These are phyloP conservation scores for Eucalyptus coolabah DNA, from an alignment of 345 rosid species.

Conservation along the genomic window DNA sequence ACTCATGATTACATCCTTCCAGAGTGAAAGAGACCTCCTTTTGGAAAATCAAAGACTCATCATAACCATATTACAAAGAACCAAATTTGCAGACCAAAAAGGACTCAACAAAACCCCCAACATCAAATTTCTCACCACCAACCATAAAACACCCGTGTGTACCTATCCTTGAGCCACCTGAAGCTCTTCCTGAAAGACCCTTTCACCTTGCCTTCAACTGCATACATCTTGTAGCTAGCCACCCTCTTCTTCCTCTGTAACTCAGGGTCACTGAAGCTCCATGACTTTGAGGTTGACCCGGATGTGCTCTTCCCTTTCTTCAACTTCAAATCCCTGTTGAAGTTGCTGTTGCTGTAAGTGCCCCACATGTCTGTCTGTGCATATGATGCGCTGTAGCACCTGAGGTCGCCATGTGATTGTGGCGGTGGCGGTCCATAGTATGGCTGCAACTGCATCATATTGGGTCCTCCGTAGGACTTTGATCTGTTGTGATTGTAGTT, in stretches of 20 bases:
- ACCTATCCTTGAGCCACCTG: conserved; percentile 84
- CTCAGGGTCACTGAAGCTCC: conserved; percentile 71
- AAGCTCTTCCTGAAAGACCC: conserved; percentile 81
- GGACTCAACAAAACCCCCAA: neutral
- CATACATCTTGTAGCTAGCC: conserved; percentile 82
- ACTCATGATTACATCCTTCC: neutral
- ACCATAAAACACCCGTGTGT: conserved; percentile 60
- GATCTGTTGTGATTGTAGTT: conserved; percentile 18
- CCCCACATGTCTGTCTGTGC: conserved; percentile 37
- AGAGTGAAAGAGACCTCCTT: neutral
- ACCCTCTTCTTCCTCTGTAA: conserved; percentile 93
- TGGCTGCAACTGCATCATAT: conserved; percentile 47
- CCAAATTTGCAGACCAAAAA: neutral
- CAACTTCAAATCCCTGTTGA: conserved; percentile 9
- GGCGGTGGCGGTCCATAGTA: conserved; percentile 34
- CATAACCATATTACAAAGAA: neutral
- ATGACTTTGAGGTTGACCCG: conserved; percentile 34
- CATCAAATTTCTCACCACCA: conserved; percentile 43
- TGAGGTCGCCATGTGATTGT: conserved; percentile 17
- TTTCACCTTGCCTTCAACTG: conserved; percentile 78
- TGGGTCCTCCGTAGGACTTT: conserved; percentile 24
- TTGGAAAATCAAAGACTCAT: neutral
- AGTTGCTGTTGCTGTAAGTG: neutral
- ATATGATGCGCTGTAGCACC: conserved; percentile 53
- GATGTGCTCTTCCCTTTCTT: conserved; percentile 42